These are phyloP conservation scores for Trichophyton mentagrophytes DNA, from an alignment of 2,329 filamentous ascomycete species.

Conservation along the genomic window DNA sequence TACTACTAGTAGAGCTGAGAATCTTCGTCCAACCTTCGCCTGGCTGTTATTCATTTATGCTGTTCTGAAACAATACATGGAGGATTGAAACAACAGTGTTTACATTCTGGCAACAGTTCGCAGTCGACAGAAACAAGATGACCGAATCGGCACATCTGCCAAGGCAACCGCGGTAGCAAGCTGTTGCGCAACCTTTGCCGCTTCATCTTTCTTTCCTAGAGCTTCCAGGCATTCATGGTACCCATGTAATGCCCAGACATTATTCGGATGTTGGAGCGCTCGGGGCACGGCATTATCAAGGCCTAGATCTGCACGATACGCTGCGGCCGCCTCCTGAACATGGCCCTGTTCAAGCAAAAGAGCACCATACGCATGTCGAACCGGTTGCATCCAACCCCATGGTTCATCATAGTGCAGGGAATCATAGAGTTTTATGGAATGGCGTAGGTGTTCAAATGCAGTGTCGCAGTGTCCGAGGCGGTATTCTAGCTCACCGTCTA, in stretches of 20 bases:
- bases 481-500: constrained; percentile 63
- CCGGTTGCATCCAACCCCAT: constrained; percentile 70
- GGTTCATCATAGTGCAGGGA: constrained; percentile 58
- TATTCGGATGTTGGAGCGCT: constrained; percentile 52
- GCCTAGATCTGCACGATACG: constrained; percentile 52
- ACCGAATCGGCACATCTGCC: constrained; percentile 44
- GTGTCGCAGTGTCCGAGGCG: constrained; percentile 44
- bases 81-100: neutral
- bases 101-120: constrained; percentile 2
- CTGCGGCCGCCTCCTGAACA: constrained; percentile 42
- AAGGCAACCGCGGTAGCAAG: constrained; percentile 38
- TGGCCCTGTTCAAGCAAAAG: constrained; percentile 54
- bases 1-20: too few relatives aligned
- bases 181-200: constrained; percentile 32
- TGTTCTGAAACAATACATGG: neutral
- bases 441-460: constrained; percentile 48
- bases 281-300: constrained; percentile 48
- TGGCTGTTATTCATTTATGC: neutral
- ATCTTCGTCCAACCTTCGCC: too few relatives aligned
- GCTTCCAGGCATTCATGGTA: constrained; percentile 53
- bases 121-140: constrained; percentile 43
- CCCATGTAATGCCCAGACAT: constrained; percentile 61
- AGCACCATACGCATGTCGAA: constrained; percentile 57
- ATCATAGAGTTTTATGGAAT: constrained; percentile 49
- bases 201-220: constrained; percentile 37